These are phyloP conservation scores for Acanthamoeba healyi DNA, from an alignment of 208 protist species.

Conservation along the genomic window DNA sequence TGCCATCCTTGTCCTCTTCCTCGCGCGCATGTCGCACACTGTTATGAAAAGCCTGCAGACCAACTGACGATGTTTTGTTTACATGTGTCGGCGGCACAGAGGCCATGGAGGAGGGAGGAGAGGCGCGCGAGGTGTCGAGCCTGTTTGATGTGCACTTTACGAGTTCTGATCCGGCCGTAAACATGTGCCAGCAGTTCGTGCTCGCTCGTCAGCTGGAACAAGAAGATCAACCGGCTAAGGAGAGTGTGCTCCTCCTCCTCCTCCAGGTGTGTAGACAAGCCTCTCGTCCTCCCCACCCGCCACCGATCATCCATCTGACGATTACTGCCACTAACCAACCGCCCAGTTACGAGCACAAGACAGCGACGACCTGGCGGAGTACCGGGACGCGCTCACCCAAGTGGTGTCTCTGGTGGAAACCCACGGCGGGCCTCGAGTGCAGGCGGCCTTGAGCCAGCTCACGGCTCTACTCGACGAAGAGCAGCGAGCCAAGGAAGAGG, in stretches of 20 bases:
- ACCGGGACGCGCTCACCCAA: constrained; percentile 9
- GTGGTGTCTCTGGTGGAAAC: not conserved
- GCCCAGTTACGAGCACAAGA: not conserved
- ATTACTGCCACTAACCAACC: too few species aligned
- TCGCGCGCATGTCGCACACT: too few species aligned
- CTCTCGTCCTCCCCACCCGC: too few species aligned
- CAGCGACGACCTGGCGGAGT: constrained; percentile 16
- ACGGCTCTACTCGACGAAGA: not conserved
- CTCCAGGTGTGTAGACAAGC: too few species aligned
- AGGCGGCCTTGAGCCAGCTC: not conserved
- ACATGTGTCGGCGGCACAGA: constrained; percentile 15
- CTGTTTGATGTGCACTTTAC: not conserved
- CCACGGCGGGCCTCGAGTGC: not conserved
- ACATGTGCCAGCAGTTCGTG: constrained; percentile 41
- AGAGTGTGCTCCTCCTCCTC: not conserved
- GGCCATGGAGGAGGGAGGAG: not conserved
- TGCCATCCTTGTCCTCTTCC: too few species aligned
- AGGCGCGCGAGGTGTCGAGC: not conserved
- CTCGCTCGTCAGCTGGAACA: not conserved
- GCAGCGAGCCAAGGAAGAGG: not conserved
- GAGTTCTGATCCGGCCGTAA: not conserved
- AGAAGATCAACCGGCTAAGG: not conserved
- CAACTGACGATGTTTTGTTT: too few species aligned
- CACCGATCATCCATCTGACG: too few species aligned
- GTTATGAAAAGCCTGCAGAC: too few species aligned